A percentile compares a stretch with the other conserved stretches of the same genome.
These are phyloP conservation scores for Calonectria crousiana DNA, from an alignment of 2,329 filamentous ascomycete species.

Conservation along the genomic window DNA sequence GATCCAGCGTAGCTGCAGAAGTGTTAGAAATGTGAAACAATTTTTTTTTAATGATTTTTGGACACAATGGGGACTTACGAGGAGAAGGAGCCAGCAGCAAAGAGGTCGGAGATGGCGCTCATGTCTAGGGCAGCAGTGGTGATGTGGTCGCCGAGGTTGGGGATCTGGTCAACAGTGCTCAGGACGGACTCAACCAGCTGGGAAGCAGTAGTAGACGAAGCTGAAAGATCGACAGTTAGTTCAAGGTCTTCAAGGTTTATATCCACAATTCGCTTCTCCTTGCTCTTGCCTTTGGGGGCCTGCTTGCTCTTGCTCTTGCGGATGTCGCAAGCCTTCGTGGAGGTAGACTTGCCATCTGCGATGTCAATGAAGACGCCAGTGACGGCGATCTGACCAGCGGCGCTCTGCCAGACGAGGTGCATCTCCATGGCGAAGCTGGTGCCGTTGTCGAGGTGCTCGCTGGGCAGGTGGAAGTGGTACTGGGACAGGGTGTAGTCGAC, in stretches of 20 bases:
- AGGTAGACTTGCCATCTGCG: slow-evolving; percentile 26
- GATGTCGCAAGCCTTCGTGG: background rate
- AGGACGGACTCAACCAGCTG: slow-evolving; percentile 53
- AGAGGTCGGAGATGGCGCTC: slow-evolving; percentile 54
- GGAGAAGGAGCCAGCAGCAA: slow-evolving; percentile 46
- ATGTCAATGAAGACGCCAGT: slow-evolving; percentile 43
- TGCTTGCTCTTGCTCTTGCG: slow-evolving; percentile 10
- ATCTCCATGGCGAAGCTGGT: slow-evolving; percentile 46
- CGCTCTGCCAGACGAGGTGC: slow-evolving; percentile 45
- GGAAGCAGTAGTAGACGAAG: slow-evolving; percentile 27
- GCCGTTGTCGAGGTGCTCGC: slow-evolving; percentile 66
- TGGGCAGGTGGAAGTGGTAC: slow-evolving; percentile 72
- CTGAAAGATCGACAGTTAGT: slow-evolving; percentile 3
- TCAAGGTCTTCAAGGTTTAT: background rate
- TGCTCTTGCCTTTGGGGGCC: background rate
- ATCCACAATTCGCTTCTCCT: background rate
- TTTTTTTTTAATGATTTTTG: background rate
- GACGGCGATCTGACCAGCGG: slow-evolving; percentile 44
- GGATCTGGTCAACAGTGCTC: slow-evolving; percentile 51
- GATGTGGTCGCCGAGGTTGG: slow-evolving; percentile 53
- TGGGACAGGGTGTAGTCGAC: slow-evolving; percentile 60
- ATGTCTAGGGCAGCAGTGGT: slow-evolving; percentile 50
- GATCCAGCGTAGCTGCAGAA: slow-evolving; percentile 63
- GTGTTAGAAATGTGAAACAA: slow-evolving; percentile 18
- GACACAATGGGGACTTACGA: slow-evolving; percentile 37